Percentiles rank a stretch among this genome's conserved stretches.
Evolutionary conservation across 805 yeast species (phyloP).

Genomic region (Candida pseudofarinosa): DNA sequence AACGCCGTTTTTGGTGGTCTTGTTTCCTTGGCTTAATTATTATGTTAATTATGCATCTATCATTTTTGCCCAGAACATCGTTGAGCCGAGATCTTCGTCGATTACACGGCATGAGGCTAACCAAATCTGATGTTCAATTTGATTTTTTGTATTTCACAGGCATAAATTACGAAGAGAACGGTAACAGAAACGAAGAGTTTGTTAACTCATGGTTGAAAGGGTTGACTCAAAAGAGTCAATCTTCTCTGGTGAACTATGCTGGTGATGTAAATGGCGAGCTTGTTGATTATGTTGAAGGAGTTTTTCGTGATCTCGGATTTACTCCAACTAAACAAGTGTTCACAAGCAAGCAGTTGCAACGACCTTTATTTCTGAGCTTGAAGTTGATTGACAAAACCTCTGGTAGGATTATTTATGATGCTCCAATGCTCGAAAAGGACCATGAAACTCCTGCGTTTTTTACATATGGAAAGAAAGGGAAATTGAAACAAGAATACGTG

Average conservation of each 20-base stretch:
- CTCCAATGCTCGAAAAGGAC: conserved; percentile 20
- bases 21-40: conserved; percentile 48
- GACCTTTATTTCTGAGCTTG: conserved; percentile 25
- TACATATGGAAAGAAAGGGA: conserved; percentile 24
- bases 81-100: conserved; percentile 76
- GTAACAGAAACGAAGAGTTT: conserved; percentile 19
- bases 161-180: conserved; percentile 16
- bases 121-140: conserved; percentile 68
- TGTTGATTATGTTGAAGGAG: conserved; percentile 18
- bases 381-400: conserved; percentile 18
- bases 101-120: conserved; percentile 60
- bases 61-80: conserved; percentile 82
- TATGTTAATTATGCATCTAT: conserved; percentile 54
- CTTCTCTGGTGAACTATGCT: conserved; percentile 17
- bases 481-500: conserved; percentile 20
- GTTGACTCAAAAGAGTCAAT: conserved; percentile 21
- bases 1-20: conserved; percentile 43
- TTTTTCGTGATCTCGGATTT: conserved; percentile 27
- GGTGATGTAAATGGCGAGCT: conserved; percentile 24
- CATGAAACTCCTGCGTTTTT: conserved; percentile 29
- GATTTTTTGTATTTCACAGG: conserved; percentile 42
- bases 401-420: conserved; percentile 21
- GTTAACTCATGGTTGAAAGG: conserved; percentile 24
- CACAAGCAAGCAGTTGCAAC: conserved; percentile 10
- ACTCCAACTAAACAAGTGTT: conserved; percentile 15